Evolutionary conservation across 2,329 filamentous ascomycete genomes (phyloP).

Genomic region (Aureobasidium sp.): DNA sequence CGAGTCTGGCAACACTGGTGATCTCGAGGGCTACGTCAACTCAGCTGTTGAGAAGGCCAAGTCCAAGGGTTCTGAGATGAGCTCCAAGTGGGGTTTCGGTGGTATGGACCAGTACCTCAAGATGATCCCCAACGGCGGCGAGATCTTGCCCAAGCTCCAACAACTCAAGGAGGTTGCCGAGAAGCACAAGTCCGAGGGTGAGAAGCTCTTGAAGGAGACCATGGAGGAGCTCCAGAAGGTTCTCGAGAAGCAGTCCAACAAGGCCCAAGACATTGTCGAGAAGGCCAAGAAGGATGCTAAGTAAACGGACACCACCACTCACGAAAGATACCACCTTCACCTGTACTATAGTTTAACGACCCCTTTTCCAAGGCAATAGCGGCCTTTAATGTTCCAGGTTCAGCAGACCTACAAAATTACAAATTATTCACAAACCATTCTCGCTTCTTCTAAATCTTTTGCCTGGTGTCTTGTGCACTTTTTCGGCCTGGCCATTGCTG

Average conservation of each 20-base stretch:
- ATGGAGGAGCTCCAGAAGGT: constrained; percentile 58
- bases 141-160: constrained; percentile 57
- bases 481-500: no score
- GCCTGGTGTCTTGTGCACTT: no score
- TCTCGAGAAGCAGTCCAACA: constrained; percentile 49
- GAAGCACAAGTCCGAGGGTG: constrained; percentile 60
- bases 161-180: constrained; percentile 56
- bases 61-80: constrained; percentile 30
- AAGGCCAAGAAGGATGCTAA: constrained; percentile 42
- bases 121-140: constrained; percentile 54
- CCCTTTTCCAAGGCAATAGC: neutral
- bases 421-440: neutral
- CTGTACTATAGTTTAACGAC: constrained; percentile 10
- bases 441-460: no score
- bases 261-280: constrained; percentile 50
- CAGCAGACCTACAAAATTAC: neutral
- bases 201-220: constrained; percentile 60
- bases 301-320: constrained; percentile 16
- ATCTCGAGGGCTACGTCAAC: constrained; percentile 54
- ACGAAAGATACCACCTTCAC: neutral
- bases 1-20: constrained; percentile 50
- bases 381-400: neutral
- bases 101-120: constrained; percentile 54
- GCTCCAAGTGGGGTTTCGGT: constrained; percentile 18
- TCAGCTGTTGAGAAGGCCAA: constrained; percentile 51